These are phyloP conservation scores for Pleochaeta shiraiana DNA, from an alignment of 2,329 filamentous ascomycete genomes.

Conservation along the genomic window DNA sequence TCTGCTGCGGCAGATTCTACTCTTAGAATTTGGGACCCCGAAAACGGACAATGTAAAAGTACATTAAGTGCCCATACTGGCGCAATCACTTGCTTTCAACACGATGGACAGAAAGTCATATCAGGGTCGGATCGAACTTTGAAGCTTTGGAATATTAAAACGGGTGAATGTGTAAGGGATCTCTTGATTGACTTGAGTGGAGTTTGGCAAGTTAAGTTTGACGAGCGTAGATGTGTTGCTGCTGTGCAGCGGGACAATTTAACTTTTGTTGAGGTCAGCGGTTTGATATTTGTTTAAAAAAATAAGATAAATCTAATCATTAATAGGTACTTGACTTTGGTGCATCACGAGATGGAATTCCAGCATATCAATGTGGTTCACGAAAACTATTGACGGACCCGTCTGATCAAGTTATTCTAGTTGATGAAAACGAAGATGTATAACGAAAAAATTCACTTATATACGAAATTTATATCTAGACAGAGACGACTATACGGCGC, in stretches of 20 bases:
- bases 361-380: slow-evolving; percentile 53
- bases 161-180: slow-evolving; percentile 80
- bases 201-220: slow-evolving; percentile 99
- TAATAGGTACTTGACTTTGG: slow-evolving; percentile 88
- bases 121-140: slow-evolving; percentile 87
- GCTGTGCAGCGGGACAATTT: slow-evolving; percentile 82
- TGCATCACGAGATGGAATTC: slow-evolving; percentile 69
- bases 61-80: slow-evolving; percentile 86
- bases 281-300: not conserved
- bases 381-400: slow-evolving; percentile 34
- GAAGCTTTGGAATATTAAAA: slow-evolving; percentile 97
- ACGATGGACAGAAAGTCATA: slow-evolving; percentile 91
- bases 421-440: not conserved
- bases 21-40: slow-evolving; percentile 89
- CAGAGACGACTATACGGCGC: not conserved
- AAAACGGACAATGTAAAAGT: slow-evolving; percentile 74
- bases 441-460: not conserved
- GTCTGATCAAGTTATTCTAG: slow-evolving; percentile 7
- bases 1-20: slow-evolving; percentile 93
- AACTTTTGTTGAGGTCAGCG: slow-evolving; percentile 82
- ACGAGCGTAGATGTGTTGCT: slow-evolving; percentile 83
- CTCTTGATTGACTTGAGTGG: slow-evolving; percentile 80
- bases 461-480: not conserved
- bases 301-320: not conserved
- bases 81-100: slow-evolving; percentile 96